Percentiles rank a stretch among this genome's conserved stretches.
Conservation (phyloP, 129 eudicot species). For the Lactuca saligna region DNA sequence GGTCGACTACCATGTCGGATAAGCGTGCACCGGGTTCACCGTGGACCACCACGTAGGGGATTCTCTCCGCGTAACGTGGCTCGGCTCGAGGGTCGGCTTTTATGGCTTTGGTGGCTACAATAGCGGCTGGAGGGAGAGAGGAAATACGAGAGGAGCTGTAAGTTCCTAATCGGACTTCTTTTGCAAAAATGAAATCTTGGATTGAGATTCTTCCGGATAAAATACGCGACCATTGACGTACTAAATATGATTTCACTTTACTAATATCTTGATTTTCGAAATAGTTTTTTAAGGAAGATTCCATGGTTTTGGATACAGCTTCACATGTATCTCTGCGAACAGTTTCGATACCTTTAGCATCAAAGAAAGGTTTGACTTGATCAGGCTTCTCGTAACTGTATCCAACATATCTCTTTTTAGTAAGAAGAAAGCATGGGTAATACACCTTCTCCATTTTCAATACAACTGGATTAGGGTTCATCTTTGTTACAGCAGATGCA, state of each 20-base stretch:
- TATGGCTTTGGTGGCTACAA: constrained; percentile 92
- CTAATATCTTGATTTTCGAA: constrained; percentile 68
- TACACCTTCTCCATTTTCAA: constrained; percentile 96
- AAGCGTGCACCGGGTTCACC: constrained; percentile 97
- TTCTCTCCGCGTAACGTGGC: constrained; percentile 90
- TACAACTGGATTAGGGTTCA: constrained; percentile 89
- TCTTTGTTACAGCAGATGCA: constrained; percentile 68
- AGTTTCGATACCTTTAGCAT: constrained; percentile 98
- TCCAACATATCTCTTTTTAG: constrained; percentile 97
- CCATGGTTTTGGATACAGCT: constrained; percentile 93
- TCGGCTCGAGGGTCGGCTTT: constrained; percentile 88
- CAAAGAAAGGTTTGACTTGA: constrained; percentile 74
- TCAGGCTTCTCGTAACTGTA: constrained; percentile 86
- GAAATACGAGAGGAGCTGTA: constrained; percentile 61
- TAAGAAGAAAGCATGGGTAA: constrained; percentile 88
- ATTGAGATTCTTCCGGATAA: constrained; percentile 78
- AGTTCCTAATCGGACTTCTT: constrained; percentile 90
- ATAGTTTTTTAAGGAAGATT: constrained; percentile 70
- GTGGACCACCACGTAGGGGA: constrained; percentile 84
- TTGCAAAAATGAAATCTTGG: constrained; percentile 92
- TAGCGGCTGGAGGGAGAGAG: constrained; percentile 94
- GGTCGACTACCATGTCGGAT: constrained; percentile 83
- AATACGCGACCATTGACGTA: constrained; percentile 84
- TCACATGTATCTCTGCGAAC: constrained; percentile 94
- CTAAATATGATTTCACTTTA: constrained; percentile 65